Percentiles rank a stretch among this genome's conserved stretches.
Conservation (phyloP, 192 early-diverging fungal species). For the Coemansia sp. region DNA sequence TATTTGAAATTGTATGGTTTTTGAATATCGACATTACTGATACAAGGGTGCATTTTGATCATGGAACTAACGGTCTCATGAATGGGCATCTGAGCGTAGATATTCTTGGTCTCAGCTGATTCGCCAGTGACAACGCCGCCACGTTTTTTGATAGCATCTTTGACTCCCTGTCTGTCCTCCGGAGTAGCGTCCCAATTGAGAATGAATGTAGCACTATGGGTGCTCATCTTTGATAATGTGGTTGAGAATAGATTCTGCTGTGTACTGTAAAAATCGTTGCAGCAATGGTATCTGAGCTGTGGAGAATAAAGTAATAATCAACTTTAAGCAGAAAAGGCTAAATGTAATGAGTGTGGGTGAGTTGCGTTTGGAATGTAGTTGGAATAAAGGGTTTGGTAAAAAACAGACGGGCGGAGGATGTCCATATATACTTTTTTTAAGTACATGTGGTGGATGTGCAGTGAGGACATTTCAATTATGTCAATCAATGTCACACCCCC, state of each 20-base stretch:
- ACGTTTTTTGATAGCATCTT: conserved; percentile 3
- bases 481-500: neutral
- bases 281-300: neutral
- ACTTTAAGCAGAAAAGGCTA: neutral
- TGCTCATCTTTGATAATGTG: conserved; percentile 9
- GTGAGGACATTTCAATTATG: neutral
- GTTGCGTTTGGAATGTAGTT: neutral
- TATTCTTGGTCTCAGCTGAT: conserved; percentile 8
- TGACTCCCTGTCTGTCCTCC: neutral
- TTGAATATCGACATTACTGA: neutral
- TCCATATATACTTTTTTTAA: neutral
- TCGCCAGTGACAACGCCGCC: conserved; percentile 4
- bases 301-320: neutral
- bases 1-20: too few species aligned
- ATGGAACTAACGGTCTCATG: neutral
- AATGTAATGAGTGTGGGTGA: neutral
- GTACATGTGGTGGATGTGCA: neutral
- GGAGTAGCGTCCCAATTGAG: conserved; percentile 1
- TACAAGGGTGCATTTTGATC: neutral
- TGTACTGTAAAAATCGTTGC: neutral
- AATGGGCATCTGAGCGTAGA: conserved; percentile 15
- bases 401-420: neutral
- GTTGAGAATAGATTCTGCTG: neutral
- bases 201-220: neutral
- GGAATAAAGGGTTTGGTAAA: neutral